Percentiles rank a stretch among this genome's conserved stretches.
Conservation (phyloP, 2,329 filamentous ascomycete genomes). For the Aspergillus floridensis region DNA sequence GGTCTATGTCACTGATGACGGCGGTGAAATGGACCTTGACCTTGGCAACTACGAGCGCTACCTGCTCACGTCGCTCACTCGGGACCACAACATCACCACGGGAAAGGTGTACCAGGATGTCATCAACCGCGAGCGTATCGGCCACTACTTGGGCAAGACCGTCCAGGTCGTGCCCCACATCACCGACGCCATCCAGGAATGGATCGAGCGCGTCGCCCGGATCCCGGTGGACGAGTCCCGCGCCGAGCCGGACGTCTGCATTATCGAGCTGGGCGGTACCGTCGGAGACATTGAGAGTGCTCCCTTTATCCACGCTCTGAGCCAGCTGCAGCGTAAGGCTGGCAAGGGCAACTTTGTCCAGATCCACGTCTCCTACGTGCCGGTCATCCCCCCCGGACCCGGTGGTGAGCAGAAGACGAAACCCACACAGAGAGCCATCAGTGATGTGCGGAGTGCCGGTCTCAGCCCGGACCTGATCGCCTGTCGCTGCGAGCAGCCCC, state of each 20-base stretch:
- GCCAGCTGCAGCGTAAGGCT: conserved; percentile 69
- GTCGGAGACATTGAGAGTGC: conserved; percentile 78
- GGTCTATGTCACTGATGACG: conserved; percentile 82
- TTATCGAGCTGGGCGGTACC: conserved; percentile 56
- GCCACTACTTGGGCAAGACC: conserved; percentile 83
- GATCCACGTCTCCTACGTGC: conserved; percentile 78
- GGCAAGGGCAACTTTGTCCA: conserved; percentile 80
- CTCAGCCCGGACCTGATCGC: conserved; percentile 78
- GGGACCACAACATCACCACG: conserved; percentile 94
- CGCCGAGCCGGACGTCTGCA: conserved; percentile 85
- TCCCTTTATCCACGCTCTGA: conserved; percentile 84
- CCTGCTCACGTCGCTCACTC: conserved; percentile 74
- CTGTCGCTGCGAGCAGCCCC: conserved; percentile 78
- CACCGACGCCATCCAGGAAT: conserved; percentile 82
- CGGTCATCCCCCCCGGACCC: conserved; percentile 52
- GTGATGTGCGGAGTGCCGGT: conserved; percentile 77
- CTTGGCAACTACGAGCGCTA: conserved; percentile 78
- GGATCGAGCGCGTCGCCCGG: conserved; percentile 81
- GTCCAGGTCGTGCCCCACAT: conserved; percentile 89
- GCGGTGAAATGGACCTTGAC: conserved; percentile 73
- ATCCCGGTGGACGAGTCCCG: conserved; percentile 83
- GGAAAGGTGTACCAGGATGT: conserved; percentile 94
- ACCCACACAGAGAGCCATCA: conserved; percentile 89
- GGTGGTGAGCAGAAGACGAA: conserved; percentile 87
- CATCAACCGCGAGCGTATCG: conserved; percentile 68